Evolutionary conservation across 257 asterid genomes (phyloP), one percentile per base, ranked within the genome.

Genomic region (Lithospermum erythrorhizon): DNA sequence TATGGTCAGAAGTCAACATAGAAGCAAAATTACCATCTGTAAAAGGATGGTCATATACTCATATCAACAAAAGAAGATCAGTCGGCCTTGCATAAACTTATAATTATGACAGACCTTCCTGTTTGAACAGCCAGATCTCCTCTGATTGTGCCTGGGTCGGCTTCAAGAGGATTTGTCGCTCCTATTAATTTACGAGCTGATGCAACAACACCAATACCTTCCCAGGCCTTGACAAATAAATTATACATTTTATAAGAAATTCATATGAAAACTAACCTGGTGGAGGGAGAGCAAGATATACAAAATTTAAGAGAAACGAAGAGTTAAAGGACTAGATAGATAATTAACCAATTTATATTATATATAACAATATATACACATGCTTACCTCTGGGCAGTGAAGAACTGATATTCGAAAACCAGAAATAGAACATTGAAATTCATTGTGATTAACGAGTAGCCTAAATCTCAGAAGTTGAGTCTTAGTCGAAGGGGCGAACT

Each of bases 101-200:
- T 49, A 25, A 30, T 45, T 63, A 62, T 57, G 59, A 53, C 75
- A 41, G 21, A 90, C 98, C 98, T 85, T 81, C 98, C 98, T 27
- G 96, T 85, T 68, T 90, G 96, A 69, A 90, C 94, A 16, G 96
- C 94, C 55, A 90, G 88, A 66, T 90, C 98, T 61, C 98, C 98
- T 76, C 98, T 80, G 59, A 90, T 90, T 51, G 98, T 87, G 72
- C 98, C 98, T 4, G 98, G 98, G 61, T 83, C 94, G 8, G 96
- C 98, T 73, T 87, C 80, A 20, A 90, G 96, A 32, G 98, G 98
- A 78, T 87, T 87, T 7, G 98, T 90, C 0, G 85, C 89, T 70
- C 98, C 98, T 63, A 90, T 90, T 68, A 87, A 78, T 78, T 90
- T 87, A 18, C 98, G 95, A 3, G 98, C 95, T 27, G 98, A 90